Base-by-base conservation (phyloP, 768 basidiomycete genomes). In the Leccinum fibrillosum region DNA sequence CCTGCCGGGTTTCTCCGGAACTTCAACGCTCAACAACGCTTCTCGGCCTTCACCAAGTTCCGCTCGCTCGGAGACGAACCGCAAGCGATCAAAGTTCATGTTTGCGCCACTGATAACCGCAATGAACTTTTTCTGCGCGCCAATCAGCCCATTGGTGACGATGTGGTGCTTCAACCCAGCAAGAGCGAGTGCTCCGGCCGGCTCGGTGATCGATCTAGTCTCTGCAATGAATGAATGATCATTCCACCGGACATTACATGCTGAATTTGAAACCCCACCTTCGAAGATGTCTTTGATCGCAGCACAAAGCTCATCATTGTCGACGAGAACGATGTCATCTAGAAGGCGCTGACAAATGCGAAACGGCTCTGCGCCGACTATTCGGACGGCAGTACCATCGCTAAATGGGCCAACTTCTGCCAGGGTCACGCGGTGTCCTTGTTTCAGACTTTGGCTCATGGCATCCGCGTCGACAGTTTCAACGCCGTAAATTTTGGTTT, bases 221-320 rank as follows among this genome's bases (percentile, higher is more conserved):
- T 98, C 97, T 58, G 55, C 12, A 57, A 60, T 32, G 21, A 59
- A 35, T 19, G 32, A 28, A 8, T 48, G 45, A 34, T 17, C 21
- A 37, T 39, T 37, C 32, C 5, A 1, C 47, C 26, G 11, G 19
- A 28, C 10, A 49, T 4, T 19, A 19, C 39, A 26, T 23, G 26
- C 1, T 17, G 6, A 19, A 10, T 32, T 23, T 26, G 23, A 51
- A 42, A 7, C 60, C 77, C 58, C 60, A 92, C 96, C 96, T 78
- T 98, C 94, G 67, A 98, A 99, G 30, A 98, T 89, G 67, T 99
- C 97, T 75, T 98, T 98, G 76, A 98, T 98, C 5, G 94, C 94
- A 7, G 97, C 97, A 69, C 97, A 99, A 48, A 99, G 86, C 72
- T 96, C 96, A 69, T 99, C 97, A 62, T 97, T 98, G 69, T 91